A percentile compares a stretch with the other conserved stretches of the same genome.
These are phyloP conservation scores for Aspergillus ellipticus DNA, from an alignment of 495 filamentous ascomycete genomes.

Conservation along the genomic window DNA sequence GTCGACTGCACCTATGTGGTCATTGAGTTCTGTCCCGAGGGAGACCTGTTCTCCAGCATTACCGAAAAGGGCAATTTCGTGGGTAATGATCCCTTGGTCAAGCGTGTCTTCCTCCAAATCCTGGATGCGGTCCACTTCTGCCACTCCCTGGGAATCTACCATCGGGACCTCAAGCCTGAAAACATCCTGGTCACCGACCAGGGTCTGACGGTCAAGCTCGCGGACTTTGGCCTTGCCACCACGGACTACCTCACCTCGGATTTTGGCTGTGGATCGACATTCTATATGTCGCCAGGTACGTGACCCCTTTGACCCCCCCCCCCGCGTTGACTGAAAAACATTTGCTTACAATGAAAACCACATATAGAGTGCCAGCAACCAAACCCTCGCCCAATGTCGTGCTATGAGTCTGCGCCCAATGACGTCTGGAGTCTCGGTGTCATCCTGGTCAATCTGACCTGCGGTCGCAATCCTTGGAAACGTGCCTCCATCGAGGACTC, in stretches of 20 bases:
- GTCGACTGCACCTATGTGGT: conserved; percentile 94
- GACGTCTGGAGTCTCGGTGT: conserved; percentile 98
- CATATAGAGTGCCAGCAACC: conserved; percentile 90
- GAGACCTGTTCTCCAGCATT: conserved; percentile 95
- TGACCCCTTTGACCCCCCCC: not conserved
- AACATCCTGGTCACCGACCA: conserved; percentile 90
- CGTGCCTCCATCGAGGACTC: conserved; percentile 88
- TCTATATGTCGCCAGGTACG: conserved; percentile 99
- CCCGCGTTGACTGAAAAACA: conserved; percentile 5
- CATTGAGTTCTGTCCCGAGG: conserved; percentile 95
- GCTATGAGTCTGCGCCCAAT: conserved; percentile 89
- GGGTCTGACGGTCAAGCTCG: conserved; percentile 87
- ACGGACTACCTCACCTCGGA: conserved; percentile 79
- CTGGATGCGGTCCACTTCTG: conserved; percentile 96
- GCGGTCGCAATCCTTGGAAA: conserved; percentile 98
- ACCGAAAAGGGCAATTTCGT: conserved; percentile 91
- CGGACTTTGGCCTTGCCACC: conserved; percentile 95
- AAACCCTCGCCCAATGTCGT: conserved; percentile 69
- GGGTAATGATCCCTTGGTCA: conserved; percentile 86
- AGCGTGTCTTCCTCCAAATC: conserved; percentile 87
- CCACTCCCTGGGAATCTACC: conserved; percentile 91
- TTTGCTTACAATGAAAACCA: not conserved
- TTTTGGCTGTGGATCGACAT: conserved; percentile 96
- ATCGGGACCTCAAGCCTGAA: conserved; percentile 96
- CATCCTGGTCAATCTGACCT: conserved; percentile 95